A percentile compares a stretch with the other conserved stretches of the same genome.
These are phyloP conservation scores for Aotearoamyces nothofagi DNA, from an alignment of 2,329 filamentous ascomycete species.

Conservation along the genomic window DNA sequence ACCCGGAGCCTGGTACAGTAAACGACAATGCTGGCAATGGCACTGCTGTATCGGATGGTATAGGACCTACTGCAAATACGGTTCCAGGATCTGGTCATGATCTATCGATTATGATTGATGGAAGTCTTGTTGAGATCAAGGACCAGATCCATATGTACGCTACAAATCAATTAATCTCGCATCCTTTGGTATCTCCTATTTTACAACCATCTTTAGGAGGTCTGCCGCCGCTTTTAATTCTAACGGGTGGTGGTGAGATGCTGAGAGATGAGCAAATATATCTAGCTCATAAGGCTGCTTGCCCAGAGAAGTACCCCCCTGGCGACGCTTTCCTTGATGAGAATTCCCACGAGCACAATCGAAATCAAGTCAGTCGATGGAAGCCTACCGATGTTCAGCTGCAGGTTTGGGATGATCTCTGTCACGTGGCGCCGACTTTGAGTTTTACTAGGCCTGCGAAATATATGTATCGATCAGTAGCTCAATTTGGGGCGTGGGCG, in stretches of 20 bases:
- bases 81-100: constrained; percentile 20
- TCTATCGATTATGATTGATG: constrained; percentile 57
- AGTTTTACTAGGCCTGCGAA: constrained; percentile 94
- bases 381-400: constrained; percentile 82
- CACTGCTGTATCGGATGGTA: constrained; percentile 14
- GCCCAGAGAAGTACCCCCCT: constrained; percentile 64
- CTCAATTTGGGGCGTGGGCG: constrained; percentile 88
- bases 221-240: constrained; percentile 71
- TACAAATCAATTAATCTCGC: constrained; percentile 69
- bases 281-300: constrained; percentile 83
- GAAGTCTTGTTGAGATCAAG: constrained; percentile 55
- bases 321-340: constrained; percentile 47
- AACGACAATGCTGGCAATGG: constrained; percentile 20
- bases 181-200: constrained; percentile 81
- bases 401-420: constrained; percentile 91
- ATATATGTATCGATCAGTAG: constrained; percentile 83
- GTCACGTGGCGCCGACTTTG: constrained; percentile 83
- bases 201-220: constrained; percentile 83
- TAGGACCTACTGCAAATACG: constrained; percentile 13
- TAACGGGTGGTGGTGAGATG: constrained; percentile 78
- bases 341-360: constrained; percentile 39
- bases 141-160: constrained; percentile 86
- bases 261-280: constrained; percentile 92
- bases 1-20: constrained; percentile 11
- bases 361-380: constrained; percentile 42